Conservation (phyloP, 208 protist species). For the Trypanosoma brucei region DNA sequence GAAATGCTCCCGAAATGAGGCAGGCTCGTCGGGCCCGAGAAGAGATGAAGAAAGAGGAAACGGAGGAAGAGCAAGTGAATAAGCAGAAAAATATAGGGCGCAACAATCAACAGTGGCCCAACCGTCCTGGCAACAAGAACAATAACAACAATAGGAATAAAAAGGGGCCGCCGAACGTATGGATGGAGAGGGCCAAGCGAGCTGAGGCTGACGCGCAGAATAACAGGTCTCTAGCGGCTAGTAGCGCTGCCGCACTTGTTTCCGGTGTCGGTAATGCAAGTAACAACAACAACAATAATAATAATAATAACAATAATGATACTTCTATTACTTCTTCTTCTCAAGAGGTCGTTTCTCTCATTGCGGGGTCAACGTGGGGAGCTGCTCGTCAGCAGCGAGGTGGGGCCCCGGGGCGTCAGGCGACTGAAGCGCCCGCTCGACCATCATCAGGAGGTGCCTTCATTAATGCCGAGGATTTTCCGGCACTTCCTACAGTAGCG, state of each 20-base stretch:
- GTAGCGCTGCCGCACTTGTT: not conserved
- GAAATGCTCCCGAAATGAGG: conserved; percentile 63
- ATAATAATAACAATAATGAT: no score
- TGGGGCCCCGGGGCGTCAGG: no score
- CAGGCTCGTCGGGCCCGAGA: conserved; percentile 33
- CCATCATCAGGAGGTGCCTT: no score
- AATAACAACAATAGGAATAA: not conserved
- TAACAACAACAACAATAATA: no score
- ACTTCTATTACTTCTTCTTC: no score
- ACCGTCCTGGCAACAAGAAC: not conserved
- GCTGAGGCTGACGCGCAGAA: not conserved
- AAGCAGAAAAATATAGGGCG: not conserved
- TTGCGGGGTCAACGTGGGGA: no score
- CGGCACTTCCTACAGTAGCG: no score
- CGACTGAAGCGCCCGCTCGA: no score
- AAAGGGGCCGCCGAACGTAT: conserved; percentile 37
- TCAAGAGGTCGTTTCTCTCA: no score
- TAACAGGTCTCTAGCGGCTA: not conserved
- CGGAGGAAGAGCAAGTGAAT: conserved; percentile 27
- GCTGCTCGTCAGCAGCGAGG: no score
- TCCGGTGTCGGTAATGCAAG: not conserved
- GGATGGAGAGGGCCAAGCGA: conserved; percentile 23
- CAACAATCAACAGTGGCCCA: no score
- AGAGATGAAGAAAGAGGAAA: conserved; percentile 30
- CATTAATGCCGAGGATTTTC: no score